phyloP scores from a whole-genome alignment of 23 red algal species.

The Gracilaria vermiculophylla region DNA sequence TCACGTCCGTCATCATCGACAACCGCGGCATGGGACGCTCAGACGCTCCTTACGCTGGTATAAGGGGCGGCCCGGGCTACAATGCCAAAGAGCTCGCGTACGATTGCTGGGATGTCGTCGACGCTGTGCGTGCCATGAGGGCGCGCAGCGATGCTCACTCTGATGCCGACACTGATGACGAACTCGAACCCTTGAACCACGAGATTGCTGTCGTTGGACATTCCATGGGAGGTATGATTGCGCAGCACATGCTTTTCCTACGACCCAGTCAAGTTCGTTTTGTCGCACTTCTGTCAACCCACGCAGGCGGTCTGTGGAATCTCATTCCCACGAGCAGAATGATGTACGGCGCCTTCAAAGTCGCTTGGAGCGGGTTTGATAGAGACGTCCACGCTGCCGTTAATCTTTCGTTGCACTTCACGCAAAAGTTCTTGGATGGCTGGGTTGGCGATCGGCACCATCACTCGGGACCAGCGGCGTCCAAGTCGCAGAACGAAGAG shows the following conservation, averaged over 20 bases:
- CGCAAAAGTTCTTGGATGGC: constrained; percentile 52
- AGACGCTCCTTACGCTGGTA: constrained; percentile 20
- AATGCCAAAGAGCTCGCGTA: constrained; percentile 49
- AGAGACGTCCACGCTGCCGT: constrained; percentile 59
- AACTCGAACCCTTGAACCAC: background rate
- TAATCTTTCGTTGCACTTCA: constrained; percentile 69
- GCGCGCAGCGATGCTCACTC: background rate
- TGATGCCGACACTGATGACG: background rate
- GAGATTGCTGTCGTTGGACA: constrained; percentile 63
- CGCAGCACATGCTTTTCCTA: constrained; percentile 31
- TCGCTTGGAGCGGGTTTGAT: constrained; percentile 74
- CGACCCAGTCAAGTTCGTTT: constrained; percentile 43
- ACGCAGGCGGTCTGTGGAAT: constrained; percentile 69
- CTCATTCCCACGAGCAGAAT: constrained; percentile 44
- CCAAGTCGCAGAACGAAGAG: background rate
- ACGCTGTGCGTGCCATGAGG: constrained; percentile 41
- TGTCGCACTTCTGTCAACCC: constrained; percentile 63
- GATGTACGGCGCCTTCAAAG: constrained; percentile 15
- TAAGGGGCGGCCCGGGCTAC: constrained; percentile 39
- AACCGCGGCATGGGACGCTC: constrained; percentile 69
- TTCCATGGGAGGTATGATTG: constrained; percentile 84
- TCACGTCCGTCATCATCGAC: constrained; percentile 62
- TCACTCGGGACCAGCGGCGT: background rate
- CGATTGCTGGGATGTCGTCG: constrained; percentile 71
- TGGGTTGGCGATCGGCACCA: constrained; percentile 41